phyloP scores from a whole-genome alignment of 2,329 filamentous ascomycete species.

The Nemania bipapillata region DNA sequence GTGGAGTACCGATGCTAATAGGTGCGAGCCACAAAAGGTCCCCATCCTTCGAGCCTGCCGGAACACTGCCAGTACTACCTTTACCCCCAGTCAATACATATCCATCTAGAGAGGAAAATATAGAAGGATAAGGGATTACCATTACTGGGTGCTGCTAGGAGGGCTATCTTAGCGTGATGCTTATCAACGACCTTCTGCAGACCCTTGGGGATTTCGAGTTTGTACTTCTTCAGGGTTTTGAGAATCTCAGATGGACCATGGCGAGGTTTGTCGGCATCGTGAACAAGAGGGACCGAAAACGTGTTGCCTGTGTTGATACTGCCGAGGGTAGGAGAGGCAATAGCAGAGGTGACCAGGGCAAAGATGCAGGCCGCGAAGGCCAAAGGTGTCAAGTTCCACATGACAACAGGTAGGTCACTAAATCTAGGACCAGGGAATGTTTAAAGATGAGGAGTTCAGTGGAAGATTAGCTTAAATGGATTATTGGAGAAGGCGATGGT shows the following conservation, averaged over 20 bases:
- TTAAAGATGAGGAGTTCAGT: background rate
- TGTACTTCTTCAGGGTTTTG: constrained; percentile 51
- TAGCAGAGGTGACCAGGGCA: constrained; percentile 36
- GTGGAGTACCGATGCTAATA: constrained; percentile 60
- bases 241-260: constrained; percentile 50
- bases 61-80: constrained; percentile 23
- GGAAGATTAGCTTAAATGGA: background rate
- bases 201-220: constrained; percentile 47
- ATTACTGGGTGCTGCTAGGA: constrained; percentile 34
- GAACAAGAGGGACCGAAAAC: constrained; percentile 45
- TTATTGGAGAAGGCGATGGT: background rate
- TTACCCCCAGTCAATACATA: constrained; percentile 35
- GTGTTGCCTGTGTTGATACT: constrained; percentile 36
- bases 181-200: constrained; percentile 47
- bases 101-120: background rate
- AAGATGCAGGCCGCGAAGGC: constrained; percentile 41
- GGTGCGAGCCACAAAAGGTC: constrained; percentile 60
- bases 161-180: constrained; percentile 41
- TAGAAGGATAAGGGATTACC: constrained; percentile 3
- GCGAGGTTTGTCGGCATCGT: constrained; percentile 42
- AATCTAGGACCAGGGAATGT: background rate
- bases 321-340: constrained; percentile 30
- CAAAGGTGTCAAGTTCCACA: constrained; percentile 34
- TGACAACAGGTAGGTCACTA: constrained; percentile 34
- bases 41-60: constrained; percentile 48